phyloP scores from a whole-genome alignment of 2,329 filamentous ascomycete species.

The Penicillium frequentans region DNA sequence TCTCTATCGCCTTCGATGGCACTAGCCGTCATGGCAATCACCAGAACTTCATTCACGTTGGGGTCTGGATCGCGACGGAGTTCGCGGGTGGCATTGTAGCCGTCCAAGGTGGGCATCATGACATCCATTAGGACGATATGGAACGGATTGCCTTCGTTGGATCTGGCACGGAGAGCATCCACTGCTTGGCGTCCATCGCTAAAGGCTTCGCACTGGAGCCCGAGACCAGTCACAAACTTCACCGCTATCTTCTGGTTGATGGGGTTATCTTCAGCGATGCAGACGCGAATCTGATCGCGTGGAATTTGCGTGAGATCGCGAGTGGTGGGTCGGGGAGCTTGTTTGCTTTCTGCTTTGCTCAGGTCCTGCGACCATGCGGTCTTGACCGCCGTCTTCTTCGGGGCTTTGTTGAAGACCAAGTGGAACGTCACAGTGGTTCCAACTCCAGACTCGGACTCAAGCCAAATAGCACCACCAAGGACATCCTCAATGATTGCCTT shows the following conservation, averaged over 20 bases:
- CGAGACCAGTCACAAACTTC: slow-evolving; percentile 81
- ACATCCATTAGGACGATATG: slow-evolving; percentile 95
- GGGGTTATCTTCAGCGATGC: slow-evolving; percentile 91
- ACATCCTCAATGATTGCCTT: slow-evolving; percentile 92
- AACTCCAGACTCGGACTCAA: slow-evolving; percentile 70
- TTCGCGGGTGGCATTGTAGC: slow-evolving; percentile 84
- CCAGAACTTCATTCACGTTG: slow-evolving; percentile 76
- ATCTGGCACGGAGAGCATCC: slow-evolving; percentile 75
- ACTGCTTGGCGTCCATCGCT: slow-evolving; percentile 87
- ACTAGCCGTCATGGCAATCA: slow-evolving; percentile 96
- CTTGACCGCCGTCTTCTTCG: slow-evolving; percentile 56
- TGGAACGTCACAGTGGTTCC: slow-evolving; percentile 72
- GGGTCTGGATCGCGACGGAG: slow-evolving; percentile 76
- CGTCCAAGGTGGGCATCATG: slow-evolving; percentile 91
- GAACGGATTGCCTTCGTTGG: slow-evolving; percentile 72
- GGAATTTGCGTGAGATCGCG: slow-evolving; percentile 72
- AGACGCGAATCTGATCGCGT: slow-evolving; percentile 77
- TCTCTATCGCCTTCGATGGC: slow-evolving; percentile 93
- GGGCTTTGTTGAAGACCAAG: slow-evolving; percentile 80
- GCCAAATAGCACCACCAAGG: slow-evolving; percentile 80
- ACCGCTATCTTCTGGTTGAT: slow-evolving; percentile 96
- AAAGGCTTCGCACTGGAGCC: slow-evolving; percentile 84
- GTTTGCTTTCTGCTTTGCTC: slow-evolving; percentile 43
- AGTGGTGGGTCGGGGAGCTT: slow-evolving; percentile 47
- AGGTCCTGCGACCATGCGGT: slow-evolving; percentile 54